Evolutionary conservation across 2,329 filamentous ascomycete genomes (phyloP), one percentile per base, ranked within the genome.

Genomic region (Pseudopyricularia cyperi): DNA sequence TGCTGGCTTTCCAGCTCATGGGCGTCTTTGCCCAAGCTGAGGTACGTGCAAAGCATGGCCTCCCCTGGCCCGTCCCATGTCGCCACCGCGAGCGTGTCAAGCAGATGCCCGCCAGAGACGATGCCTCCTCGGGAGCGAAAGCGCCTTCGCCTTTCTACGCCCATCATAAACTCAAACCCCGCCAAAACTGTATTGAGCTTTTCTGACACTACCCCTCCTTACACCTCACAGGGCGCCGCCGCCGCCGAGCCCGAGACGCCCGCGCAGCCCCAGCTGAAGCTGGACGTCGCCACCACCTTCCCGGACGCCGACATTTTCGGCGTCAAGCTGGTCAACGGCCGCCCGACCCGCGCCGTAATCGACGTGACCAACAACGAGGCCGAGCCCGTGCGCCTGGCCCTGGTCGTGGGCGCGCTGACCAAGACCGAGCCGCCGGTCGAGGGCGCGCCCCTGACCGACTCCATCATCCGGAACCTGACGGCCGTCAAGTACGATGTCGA

Each of bases 291-390:
- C 58, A 77, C 83, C 54, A 74, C 73, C 66, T 79, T 82, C 73
- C 71, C 79, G 69, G 73, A 84, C 64, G 66, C 83, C 72, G 88
- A 94, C 73, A 83, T 95, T 69, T 93, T 96, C 61, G 93, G 91
- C 62, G 82, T 97, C 61, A 95, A 95, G 79, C 82, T 97, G 60
- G 80, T 97, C 74, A 98, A 98, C 66, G 89, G 89, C 63, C 83
- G 85, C 58, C 81, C 89, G 42, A 95, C 89, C 57, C 82, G 87
- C 67, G 85, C 89, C 34, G 71, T 94, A 52, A 72, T 98, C 61
- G 82, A 89, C 62, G 76, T 98, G 66, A 79, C 76, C 66, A 98
- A 98, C 75, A 75, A 87, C 56, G 93, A 98, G 71, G 75, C 79
- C 12, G 75, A 75, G 51, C 78, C 89, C 24, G 79, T 98, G 63